Conservation (phyloP, 129 eudicot species). For the Flaveria bidentis region DNA sequence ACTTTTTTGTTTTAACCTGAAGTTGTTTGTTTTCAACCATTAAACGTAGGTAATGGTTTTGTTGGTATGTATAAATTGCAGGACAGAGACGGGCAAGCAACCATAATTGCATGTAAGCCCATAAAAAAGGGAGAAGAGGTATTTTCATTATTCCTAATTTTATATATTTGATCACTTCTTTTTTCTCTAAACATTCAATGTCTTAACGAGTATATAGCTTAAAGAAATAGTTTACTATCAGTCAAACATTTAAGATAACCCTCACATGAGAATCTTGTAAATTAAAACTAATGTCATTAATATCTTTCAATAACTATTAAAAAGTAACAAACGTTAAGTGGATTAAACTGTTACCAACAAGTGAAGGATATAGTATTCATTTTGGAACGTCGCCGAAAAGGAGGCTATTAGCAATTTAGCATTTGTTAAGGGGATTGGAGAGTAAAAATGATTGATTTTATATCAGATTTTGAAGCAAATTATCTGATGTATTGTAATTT, state of each 20-base stretch:
- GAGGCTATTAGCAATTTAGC: no score
- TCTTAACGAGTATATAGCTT: background rate
- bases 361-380: no score
- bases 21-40: background rate
- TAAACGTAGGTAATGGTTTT: background rate
- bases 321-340: background rate
- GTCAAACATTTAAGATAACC: background rate
- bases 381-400: no score
- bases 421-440: no score
- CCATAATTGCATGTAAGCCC: conserved; percentile 59
- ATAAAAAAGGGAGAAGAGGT: conserved; percentile 87
- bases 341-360: no score
- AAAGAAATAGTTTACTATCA: background rate
- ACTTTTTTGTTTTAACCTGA: background rate
- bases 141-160: background rate
- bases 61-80: conserved; percentile 31
- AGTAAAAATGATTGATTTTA: no score
- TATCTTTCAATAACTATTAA: background rate
- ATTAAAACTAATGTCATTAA: background rate
- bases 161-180: background rate
- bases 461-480: no score
- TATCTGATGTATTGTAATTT: no score
- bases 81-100: conserved; percentile 94
- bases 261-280: background rate
- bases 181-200: background rate